Conservation (phyloP, 805 yeast species). For the Wickerhamiella lipophila region DNA sequence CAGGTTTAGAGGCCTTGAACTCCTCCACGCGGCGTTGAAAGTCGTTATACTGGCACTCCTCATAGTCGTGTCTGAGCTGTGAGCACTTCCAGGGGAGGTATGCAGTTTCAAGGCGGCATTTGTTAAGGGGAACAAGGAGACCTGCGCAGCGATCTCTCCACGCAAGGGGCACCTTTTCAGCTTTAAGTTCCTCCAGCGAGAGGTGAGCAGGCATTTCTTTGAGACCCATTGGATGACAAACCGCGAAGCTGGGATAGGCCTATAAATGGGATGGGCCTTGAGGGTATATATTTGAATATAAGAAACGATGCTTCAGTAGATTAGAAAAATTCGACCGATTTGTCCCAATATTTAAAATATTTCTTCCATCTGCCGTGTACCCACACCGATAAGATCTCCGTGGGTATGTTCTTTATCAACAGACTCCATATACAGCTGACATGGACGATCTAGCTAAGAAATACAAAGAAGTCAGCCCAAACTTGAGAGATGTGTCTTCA, state of each 20-base stretch:
- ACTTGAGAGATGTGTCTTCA: conserved; percentile 58
- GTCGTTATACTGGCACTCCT: conserved; percentile 72
- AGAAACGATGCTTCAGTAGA: too few species aligned
- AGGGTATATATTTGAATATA: too few species aligned
- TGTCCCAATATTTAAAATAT: too few species aligned
- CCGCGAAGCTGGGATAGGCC: background rate
- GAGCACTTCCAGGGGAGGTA: conserved; percentile 60
- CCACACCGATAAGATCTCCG: too few species aligned
- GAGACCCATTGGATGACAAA: conserved; percentile 22
- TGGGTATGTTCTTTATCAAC: too few species aligned
- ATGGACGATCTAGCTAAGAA: conserved; percentile 8
- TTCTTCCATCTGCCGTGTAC: too few species aligned
- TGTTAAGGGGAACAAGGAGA: conserved; percentile 45
- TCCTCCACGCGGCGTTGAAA: conserved; percentile 69
- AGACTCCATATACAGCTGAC: background rate
- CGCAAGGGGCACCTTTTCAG: conserved; percentile 59
- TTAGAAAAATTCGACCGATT: too few species aligned
- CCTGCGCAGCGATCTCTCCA: conserved; percentile 78
- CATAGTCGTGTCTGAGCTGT: conserved; percentile 71
- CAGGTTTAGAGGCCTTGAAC: conserved; percentile 40
- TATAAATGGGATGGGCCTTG: background rate
- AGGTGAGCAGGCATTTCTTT: conserved; percentile 28
- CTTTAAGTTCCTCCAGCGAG: conserved; percentile 72
- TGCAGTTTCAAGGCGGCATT: conserved; percentile 45
- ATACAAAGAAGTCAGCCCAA: background rate